Base-by-base conservation (phyloP, 768 basidiomycete species). In the Leccinum broughii region DNA sequence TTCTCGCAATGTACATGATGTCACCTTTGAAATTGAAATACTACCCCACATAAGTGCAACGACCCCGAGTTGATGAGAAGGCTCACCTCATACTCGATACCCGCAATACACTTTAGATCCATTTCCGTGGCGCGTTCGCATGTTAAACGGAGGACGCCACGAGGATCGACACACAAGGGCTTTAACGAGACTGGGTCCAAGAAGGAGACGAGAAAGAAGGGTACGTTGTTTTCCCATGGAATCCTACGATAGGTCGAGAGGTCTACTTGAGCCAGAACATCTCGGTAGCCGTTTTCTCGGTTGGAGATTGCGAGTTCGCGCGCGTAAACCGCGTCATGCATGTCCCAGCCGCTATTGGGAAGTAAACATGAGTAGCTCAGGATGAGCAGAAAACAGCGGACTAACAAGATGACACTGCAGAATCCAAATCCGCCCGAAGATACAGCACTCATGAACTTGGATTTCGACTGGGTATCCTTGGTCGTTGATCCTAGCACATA, bases 201-300 rank as follows among this genome's bases (percentile, higher is more conserved):
- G 78, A 97, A 98, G 1, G 89, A 91, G 39, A 96, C 82, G 6
- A 99, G 80, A 79, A 98, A 98, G 76, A 98, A 94, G 0, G 97
- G 92, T 1, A 94, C 87, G 61, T 95, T 81, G 64, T 89, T 80
- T 72, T 98, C 94, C 92, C 94, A 95, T 61, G 92, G 90, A 57
- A 98, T 89, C 24, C 93, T 84, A 17, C 97, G 89, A 72, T 84
- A 96, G 1, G 90, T 92, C 1, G 88, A 84, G 15, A 97, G 80
- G 73, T 98, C 96, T 61, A 99, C 89, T 34, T 80, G 75, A 8
- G 97, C 97, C 39, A 91, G 75, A 51, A 99, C 75, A 71, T 99
- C 97, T 5, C 87, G 84, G 76, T 95, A 98, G 1, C 97, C 97
- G 65, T 98, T 99, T 24, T 83, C 83, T 70, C 83, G 86, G 77